These are phyloP conservation scores for Phytophthora europaea DNA, from an alignment of 352 stramenopile species.

Conservation along the genomic window DNA sequence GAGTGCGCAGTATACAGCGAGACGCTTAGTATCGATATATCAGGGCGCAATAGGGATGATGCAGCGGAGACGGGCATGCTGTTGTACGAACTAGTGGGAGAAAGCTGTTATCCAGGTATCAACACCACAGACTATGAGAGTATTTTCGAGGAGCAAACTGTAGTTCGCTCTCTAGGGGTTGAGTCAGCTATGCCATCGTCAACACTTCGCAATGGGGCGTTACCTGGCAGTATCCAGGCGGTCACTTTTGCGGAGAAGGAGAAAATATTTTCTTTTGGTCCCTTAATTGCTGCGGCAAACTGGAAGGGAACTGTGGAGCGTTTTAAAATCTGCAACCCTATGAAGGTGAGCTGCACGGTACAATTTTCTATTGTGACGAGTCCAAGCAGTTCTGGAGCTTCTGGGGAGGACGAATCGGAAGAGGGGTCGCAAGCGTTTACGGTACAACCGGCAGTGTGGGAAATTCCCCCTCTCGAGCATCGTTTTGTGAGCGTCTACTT, in stretches of 20 bases:
- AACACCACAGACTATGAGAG: conserved; percentile 85
- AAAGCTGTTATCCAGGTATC: conserved; percentile 96
- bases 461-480: conserved; percentile 95
- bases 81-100: conserved; percentile 91
- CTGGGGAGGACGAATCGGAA: conserved; percentile 13
- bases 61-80: conserved; percentile 49
- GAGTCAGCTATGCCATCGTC: conserved; percentile 30
- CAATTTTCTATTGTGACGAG: conserved; percentile 77
- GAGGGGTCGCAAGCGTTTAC: conserved; percentile 69
- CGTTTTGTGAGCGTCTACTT: conserved; percentile 96
- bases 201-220: conserved; percentile 23
- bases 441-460: conserved; percentile 91
- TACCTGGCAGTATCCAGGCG: conserved; percentile 52
- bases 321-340: conserved; percentile 97
- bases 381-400: conserved; percentile 24
- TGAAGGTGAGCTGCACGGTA: conserved; percentile 93
- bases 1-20: conserved; percentile 82
- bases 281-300: conserved; percentile 72
- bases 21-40: conserved; percentile 78
- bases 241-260: conserved; percentile 90
- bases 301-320: conserved; percentile 89
- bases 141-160: conserved; percentile 97
- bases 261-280: conserved; percentile 90
- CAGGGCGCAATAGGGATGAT: conserved; percentile 71
- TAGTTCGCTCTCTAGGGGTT: conserved; percentile 82